Evolutionary conservation across 768 basidiomycete species (phyloP), one percentile per base, ranked within the genome.

Genomic region (Plicaturopsis crispa): DNA sequence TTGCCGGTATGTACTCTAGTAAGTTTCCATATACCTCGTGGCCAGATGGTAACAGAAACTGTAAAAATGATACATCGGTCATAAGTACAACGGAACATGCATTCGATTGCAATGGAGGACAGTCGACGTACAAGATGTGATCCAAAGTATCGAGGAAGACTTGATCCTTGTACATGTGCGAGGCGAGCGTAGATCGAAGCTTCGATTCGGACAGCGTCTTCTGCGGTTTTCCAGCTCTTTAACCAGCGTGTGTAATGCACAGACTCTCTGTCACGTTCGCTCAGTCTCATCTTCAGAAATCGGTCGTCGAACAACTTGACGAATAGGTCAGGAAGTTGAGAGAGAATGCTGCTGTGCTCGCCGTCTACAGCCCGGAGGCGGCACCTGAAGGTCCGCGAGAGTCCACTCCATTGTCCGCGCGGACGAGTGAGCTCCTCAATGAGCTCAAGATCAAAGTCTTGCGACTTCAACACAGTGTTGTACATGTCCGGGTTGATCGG

Each of bases 261-360:
- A n/a, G n/a, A n/a, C n/a, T n/a, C n/a, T n/a, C n/a, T n/a, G n/a
- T n/a, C n/a, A n/a, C n/a, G n/a, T n/a, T n/a, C n/a, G n/a, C n/a
- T n/a, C n/a, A n/a, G n/a, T 18, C 17, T 20, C 33, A 38, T 21
- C 30, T 38, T 33, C 20, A 32, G 31, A 23, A 39, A 38, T 26
- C 42, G 38, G 33, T 43, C 42, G 34, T 43, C 42, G 32, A 40
- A 39, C 23, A 43, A 23, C 37, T 43, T 43, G 24, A 39, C 18
- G 5, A 39, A 30, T 30, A 26, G 41, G 41, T n/a, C n/a, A n/a
- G n/a, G n/a, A n/a, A n/a, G n/a, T n/a, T n/a, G n/a, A n/a, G n/a
- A n/a, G n/a, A n/a, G n/a, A n/a, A n/a, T n/a, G n/a, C n/a, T n/a
- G n/a, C n/a, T n/a, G n/a, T n/a, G n/a, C n/a, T n/a, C n/a, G n/a